A percentile compares a stretch with the other conserved stretches of the same genome.
These are phyloP conservation scores for Melampsora americana DNA, from an alignment of 1,284 basidiomycete genomes.

Conservation along the genomic window DNA sequence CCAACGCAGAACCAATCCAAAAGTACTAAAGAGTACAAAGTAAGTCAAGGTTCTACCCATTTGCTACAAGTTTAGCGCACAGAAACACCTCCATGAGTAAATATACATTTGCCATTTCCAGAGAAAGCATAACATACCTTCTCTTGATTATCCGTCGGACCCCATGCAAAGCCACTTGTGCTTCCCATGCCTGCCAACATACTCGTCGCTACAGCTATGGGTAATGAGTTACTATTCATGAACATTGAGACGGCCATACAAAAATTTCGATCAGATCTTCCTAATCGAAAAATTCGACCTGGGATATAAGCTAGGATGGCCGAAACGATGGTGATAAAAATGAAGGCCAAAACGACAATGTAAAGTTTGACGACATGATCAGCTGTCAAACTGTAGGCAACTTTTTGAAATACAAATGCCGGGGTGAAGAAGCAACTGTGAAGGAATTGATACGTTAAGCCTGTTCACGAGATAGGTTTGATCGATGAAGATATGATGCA, in stretches of 20 bases:
- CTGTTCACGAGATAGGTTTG: too few relatives aligned
- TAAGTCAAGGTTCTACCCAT: conserved; percentile 50
- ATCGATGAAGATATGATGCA: too few relatives aligned
- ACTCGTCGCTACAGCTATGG: conserved; percentile 57
- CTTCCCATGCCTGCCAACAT: conserved; percentile 54
- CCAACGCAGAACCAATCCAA: conserved; percentile 58
- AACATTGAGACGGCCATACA: conserved; percentile 50
- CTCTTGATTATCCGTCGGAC: conserved; percentile 49
- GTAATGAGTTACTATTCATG: conserved; percentile 53
- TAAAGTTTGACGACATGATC: conserved; percentile 55
- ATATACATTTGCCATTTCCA: too few relatives aligned
- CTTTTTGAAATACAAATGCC: conserved; percentile 56
- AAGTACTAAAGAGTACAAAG: conserved; percentile 56
- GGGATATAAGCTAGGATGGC: conserved; percentile 51
- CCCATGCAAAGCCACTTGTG: conserved; percentile 48
- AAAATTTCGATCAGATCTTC: conserved; percentile 55
- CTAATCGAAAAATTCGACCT: conserved; percentile 53
- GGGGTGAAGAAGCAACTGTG: conserved; percentile 52
- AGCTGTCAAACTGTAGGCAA: conserved; percentile 57
- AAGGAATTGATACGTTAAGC: not conserved
- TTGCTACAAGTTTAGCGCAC: conserved; percentile 4
- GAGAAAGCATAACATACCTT: conserved; percentile 6
- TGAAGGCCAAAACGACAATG: conserved; percentile 56
- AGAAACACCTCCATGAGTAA: too few relatives aligned
- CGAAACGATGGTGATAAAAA: conserved; percentile 54